These are phyloP conservation scores for Aspergillus niger DNA, from an alignment of 2,329 filamentous ascomycete genomes.

Conservation along the genomic window DNA sequence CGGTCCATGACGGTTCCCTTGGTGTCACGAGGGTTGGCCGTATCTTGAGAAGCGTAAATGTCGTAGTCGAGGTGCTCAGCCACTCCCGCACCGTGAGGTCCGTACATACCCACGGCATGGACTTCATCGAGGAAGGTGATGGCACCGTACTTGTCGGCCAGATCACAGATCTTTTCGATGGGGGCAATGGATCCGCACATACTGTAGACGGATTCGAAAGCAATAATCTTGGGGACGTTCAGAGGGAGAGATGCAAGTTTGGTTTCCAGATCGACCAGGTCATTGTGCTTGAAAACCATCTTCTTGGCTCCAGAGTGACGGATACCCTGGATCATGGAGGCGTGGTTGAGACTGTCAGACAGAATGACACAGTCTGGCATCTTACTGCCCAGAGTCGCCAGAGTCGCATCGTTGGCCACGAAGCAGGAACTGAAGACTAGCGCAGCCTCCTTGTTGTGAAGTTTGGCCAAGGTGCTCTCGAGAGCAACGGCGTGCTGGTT, in stretches of 20 bases:
- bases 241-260: constrained; percentile 87
- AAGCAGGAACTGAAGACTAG: constrained; percentile 98
- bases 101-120: constrained; percentile 98
- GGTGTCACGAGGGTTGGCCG: constrained; percentile 47
- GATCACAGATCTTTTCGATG: constrained; percentile 91
- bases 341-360: constrained; percentile 97
- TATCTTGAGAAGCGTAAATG: constrained; percentile 72
- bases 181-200: constrained; percentile 98
- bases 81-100: constrained; percentile 90
- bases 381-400: constrained; percentile 95
- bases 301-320: constrained; percentile 96
- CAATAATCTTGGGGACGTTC: constrained; percentile 92
- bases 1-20: constrained; percentile 90
- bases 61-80: constrained; percentile 97
- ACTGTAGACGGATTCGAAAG: constrained; percentile 97
- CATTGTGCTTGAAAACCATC: constrained; percentile 98
- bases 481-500: constrained; percentile 89
- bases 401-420: constrained; percentile 94
- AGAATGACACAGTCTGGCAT: constrained; percentile 94
- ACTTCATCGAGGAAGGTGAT: constrained; percentile 98
- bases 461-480: constrained; percentile 77
- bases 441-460: constrained; percentile 89
- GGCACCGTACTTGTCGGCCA: constrained; percentile 96
- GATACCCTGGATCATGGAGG: constrained; percentile 99
- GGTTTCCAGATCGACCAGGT: constrained; percentile 85